These are phyloP conservation scores for Neonectria faginata DNA, from an alignment of 2,329 filamentous ascomycete species.

Conservation along the genomic window DNA sequence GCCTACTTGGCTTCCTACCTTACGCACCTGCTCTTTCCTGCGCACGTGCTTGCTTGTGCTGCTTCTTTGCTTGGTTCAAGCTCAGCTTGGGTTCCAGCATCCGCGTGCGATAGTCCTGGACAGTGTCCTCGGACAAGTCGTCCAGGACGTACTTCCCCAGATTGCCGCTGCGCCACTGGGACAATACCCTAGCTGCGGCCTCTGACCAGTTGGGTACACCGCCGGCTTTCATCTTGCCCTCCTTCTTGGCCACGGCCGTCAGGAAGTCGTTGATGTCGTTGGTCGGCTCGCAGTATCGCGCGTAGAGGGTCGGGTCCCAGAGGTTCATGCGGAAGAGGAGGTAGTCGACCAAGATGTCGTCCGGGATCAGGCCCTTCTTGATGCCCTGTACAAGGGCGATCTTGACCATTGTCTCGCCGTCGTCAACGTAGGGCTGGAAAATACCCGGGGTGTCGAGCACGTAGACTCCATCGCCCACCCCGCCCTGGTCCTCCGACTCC, in stretches of 20 bases:
- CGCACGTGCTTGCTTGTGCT: slow-evolving; percentile 69
- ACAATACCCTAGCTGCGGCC: slow-evolving; percentile 82
- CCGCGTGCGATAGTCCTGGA: slow-evolving; percentile 62
- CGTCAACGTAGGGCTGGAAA: slow-evolving; percentile 90
- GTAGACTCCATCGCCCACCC: slow-evolving; percentile 74
- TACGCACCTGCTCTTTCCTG: slow-evolving; percentile 52
- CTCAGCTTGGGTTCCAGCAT: slow-evolving; percentile 65
- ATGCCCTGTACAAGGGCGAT: slow-evolving; percentile 92
- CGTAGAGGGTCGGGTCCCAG: slow-evolving; percentile 71
- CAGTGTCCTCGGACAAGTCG: slow-evolving; percentile 71
- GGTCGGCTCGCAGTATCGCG: slow-evolving; percentile 74
- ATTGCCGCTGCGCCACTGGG: slow-evolving; percentile 82
- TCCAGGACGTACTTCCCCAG: slow-evolving; percentile 85
- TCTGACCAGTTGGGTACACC: slow-evolving; percentile 77
- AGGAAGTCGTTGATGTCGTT: slow-evolving; percentile 86
- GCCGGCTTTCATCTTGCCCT: slow-evolving; percentile 80
- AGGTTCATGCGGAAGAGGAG: slow-evolving; percentile 86
- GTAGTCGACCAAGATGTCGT: slow-evolving; percentile 87
- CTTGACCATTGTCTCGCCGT: slow-evolving; percentile 92
- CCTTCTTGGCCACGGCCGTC: slow-evolving; percentile 75
- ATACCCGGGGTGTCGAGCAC: slow-evolving; percentile 94
- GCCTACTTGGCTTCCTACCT: not conserved
- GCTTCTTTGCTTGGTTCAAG: slow-evolving; percentile 76
- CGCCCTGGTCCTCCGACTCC: slow-evolving; percentile 54
- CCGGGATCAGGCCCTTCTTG: slow-evolving; percentile 85